These are phyloP conservation scores for Gossypium rotundifolium DNA, from an alignment of 345 rosid genomes.

Conservation along the genomic window DNA sequence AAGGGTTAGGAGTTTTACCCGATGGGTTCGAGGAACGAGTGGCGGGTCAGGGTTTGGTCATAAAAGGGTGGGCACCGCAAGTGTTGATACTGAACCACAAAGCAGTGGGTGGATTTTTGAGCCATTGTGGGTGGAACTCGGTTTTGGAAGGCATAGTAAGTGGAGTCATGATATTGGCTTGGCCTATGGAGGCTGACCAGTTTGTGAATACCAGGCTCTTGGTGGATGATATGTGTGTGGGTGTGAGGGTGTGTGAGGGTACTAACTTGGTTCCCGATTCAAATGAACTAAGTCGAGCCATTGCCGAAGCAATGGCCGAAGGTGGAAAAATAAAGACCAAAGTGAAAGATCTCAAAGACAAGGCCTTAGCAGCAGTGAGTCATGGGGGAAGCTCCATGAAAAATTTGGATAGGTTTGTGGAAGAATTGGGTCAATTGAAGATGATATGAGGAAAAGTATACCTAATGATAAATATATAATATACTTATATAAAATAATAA, in stretches of 20 bases:
- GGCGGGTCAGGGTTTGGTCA: slow-evolving; percentile 33
- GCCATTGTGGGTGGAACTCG: slow-evolving; percentile 83
- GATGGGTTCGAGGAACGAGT: slow-evolving; percentile 44
- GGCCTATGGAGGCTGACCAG: slow-evolving; percentile 89
- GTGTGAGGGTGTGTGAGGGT: neutral
- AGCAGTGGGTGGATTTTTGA: slow-evolving; percentile 58
- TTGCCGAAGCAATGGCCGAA: neutral
- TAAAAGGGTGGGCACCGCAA: slow-evolving; percentile 62
- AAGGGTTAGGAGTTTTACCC: slow-evolving; percentile 26
- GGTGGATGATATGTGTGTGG: slow-evolving; percentile 43
- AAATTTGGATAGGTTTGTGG: neutral
- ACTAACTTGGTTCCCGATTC: neutral
- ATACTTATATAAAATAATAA: no score
- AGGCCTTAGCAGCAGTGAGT: neutral
- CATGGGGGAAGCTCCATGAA: neutral
- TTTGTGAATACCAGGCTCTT: slow-evolving; percentile 42
- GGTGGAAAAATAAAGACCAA: neutral
- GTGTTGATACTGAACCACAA: slow-evolving; percentile 39
- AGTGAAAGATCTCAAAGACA: neutral
- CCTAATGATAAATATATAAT: no score
- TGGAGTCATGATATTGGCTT: slow-evolving; percentile 35
- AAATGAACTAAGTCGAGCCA: neutral
- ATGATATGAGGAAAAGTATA: no score
- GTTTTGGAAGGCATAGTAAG: slow-evolving; percentile 42
- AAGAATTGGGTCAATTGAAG: neutral